A percentile compares a stretch with the other conserved stretches of the same genome.
Evolutionary conservation across 1,284 basidiomycete species (phyloP).

Genomic region (Fistulina hepatica): DNA sequence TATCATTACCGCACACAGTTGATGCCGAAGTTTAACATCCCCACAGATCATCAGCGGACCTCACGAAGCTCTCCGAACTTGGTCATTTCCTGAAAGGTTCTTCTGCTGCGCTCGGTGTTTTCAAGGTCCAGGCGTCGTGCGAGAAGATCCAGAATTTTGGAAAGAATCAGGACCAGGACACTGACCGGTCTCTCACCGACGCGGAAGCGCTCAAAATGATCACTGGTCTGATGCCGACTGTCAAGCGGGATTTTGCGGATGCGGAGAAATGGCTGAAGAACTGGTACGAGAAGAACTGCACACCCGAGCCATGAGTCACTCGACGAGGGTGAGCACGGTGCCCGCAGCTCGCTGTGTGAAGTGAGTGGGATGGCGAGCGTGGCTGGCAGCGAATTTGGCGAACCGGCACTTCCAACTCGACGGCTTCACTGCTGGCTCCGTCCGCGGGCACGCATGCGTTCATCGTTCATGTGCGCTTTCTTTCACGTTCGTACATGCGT

Average conservation of each 20-base stretch:
- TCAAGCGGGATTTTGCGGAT: slow-evolving; percentile 28
- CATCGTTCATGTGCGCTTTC: too few species aligned
- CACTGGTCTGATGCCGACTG: slow-evolving; percentile 24
- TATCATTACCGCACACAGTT: slow-evolving; percentile 8
- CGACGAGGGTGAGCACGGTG: too few species aligned
- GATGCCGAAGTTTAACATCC: background rate
- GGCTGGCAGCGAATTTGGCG: too few species aligned
- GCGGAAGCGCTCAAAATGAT: slow-evolving; percentile 61
- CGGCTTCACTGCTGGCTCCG: too few species aligned
- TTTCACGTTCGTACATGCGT: too few species aligned
- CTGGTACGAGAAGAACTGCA: slow-evolving; percentile 20
- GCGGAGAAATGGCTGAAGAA: slow-evolving; percentile 33
- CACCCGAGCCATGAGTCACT: too few species aligned
- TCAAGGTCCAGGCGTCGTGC: slow-evolving; percentile 72
- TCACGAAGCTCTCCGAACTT: slow-evolving; percentile 57
- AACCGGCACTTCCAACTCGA: too few species aligned
- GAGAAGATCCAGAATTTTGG: slow-evolving; percentile 88
- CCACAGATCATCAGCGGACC: slow-evolving; percentile 25
- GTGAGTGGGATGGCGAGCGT: too few species aligned
- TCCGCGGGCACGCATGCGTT: too few species aligned
- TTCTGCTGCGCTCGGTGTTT: slow-evolving; percentile 80
- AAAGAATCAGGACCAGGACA: slow-evolving; percentile 39
- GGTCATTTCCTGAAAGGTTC: slow-evolving; percentile 96
- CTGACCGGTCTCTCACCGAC: too few species aligned
- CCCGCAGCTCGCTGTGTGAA: too few species aligned